Conservation (phyloP, 768 basidiomycete species). For the Russula brevipes region DNA sequence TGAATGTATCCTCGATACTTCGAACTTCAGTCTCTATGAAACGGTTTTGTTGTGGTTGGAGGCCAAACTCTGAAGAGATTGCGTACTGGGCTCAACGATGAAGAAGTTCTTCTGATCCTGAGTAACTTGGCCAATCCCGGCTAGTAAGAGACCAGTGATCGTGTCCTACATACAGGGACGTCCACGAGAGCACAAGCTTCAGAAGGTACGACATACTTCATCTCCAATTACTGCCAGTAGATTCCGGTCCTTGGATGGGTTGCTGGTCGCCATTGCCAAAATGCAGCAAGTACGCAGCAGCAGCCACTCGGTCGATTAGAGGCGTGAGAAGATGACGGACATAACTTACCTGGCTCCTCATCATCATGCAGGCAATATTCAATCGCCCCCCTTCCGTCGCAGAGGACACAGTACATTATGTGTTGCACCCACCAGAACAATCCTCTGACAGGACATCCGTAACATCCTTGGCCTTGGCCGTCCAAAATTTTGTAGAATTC, state of each 20-base stretch:
- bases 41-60: background rate
- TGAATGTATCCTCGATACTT: constrained; percentile 85
- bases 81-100: constrained; percentile 82
- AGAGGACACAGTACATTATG: constrained; percentile 80
- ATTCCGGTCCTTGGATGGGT: constrained; percentile 71
- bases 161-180: constrained; percentile 65
- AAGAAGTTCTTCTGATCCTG: constrained; percentile 96
- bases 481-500: constrained; percentile 50
- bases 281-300: background rate
- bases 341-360: background rate
- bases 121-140: constrained; percentile 89
- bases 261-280: constrained; percentile 43
- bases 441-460: constrained; percentile 55
- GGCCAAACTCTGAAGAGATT: background rate
- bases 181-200: background rate
- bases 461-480: constrained; percentile 62
- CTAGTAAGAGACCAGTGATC: constrained; percentile 90
- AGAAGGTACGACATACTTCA: constrained; percentile 53
- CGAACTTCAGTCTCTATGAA: constrained; percentile 81
- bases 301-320: background rate
- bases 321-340: constrained; percentile 7
- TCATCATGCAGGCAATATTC: constrained; percentile 41
- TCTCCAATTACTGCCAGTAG: constrained; percentile 96
- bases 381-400: constrained; percentile 71
- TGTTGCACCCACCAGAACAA: constrained; percentile 55